Conservation (phyloP, 805 yeast genomes). For the Kodamaea neixiangensis region DNA sequence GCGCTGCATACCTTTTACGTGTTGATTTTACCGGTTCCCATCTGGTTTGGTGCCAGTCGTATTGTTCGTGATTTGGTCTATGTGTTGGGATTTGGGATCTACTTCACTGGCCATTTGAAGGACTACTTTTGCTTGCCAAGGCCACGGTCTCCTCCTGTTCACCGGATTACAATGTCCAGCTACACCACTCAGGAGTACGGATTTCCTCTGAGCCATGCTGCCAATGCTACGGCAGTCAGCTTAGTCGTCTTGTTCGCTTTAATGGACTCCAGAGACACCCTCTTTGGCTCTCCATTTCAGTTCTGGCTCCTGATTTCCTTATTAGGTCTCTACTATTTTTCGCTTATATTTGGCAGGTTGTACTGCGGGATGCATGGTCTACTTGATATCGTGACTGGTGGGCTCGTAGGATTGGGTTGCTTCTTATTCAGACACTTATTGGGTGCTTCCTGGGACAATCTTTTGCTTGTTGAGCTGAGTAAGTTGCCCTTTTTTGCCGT, state of each 20-base stretch:
- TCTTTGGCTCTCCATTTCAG: conserved; percentile 15
- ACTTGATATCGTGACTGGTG: conserved; percentile 70
- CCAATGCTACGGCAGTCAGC: conserved; percentile 86
- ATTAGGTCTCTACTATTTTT: conserved; percentile 52
- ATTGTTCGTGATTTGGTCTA: conserved; percentile 60
- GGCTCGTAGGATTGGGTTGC: conserved; percentile 57
- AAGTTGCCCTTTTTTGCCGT: conserved; percentile 27
- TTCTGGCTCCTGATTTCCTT: conserved; percentile 17
- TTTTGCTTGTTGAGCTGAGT: conserved; percentile 29
- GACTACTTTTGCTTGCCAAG: conserved; percentile 90
- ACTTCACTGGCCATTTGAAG: conserved; percentile 70
- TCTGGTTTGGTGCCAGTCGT: conserved; percentile 71
- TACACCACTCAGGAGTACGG: conserved; percentile 94
- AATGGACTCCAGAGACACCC: conserved; percentile 7
- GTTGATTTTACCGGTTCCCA: conserved; percentile 78
- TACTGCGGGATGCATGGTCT: conserved; percentile 99
- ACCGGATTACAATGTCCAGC: conserved; percentile 85
- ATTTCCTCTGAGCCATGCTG: conserved; percentile 91
- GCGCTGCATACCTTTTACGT: conserved; percentile 96
- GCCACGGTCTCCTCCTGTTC: conserved; percentile 89
- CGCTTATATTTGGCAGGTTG: conserved; percentile 76
- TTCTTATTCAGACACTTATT: conserved; percentile 47
- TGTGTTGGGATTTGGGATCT: conserved; percentile 71
- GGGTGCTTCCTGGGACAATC: conserved; percentile 48
- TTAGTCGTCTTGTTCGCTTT: conserved; percentile 38